A percentile compares a stretch with the other conserved stretches of the same genome.
Conservation (phyloP, 2,329 filamentous ascomycete genomes). For the Daldinia sp. region DNA sequence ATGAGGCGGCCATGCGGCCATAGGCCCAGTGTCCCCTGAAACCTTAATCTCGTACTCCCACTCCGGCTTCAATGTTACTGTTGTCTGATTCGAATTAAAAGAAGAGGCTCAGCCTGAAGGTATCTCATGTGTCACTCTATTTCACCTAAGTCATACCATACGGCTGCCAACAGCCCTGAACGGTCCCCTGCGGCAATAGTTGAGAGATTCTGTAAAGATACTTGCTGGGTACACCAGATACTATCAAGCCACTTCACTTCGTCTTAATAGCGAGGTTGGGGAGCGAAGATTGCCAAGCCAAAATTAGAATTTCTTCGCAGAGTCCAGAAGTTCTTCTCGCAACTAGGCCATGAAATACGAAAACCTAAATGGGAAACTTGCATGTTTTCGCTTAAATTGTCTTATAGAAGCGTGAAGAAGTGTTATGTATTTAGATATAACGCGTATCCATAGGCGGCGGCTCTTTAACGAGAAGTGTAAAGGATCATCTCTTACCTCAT, state of each 20-base stretch:
- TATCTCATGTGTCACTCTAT: conserved; percentile 6
- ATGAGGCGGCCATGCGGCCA: conserved; percentile 20
- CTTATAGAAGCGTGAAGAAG: neutral
- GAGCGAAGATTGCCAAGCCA: neutral
- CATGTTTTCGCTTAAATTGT: neutral
- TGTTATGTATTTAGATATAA: neutral
- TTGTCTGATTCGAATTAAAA: conserved; percentile 6
- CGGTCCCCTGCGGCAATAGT: conserved; percentile 22
- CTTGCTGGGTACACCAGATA: neutral
- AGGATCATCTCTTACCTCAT: neutral
- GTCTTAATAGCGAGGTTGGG: neutral
- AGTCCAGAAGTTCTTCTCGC: neutral
- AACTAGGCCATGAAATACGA: neutral
- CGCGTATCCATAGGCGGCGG: neutral
- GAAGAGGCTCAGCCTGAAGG: conserved; percentile 1
- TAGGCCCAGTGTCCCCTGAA: conserved; percentile 24
- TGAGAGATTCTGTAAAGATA: neutral
- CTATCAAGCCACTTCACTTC: neutral
- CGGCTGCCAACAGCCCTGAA: conserved; percentile 13
- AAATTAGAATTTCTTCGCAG: neutral
- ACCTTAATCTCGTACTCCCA: conserved; percentile 29
- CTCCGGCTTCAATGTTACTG: conserved; percentile 11
- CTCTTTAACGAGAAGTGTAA: neutral
- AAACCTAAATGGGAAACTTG: neutral
- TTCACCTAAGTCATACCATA: neutral